Base-by-base conservation (phyloP, 805 yeast species). In the Vanderwaltozyma verrucispora region DNA sequence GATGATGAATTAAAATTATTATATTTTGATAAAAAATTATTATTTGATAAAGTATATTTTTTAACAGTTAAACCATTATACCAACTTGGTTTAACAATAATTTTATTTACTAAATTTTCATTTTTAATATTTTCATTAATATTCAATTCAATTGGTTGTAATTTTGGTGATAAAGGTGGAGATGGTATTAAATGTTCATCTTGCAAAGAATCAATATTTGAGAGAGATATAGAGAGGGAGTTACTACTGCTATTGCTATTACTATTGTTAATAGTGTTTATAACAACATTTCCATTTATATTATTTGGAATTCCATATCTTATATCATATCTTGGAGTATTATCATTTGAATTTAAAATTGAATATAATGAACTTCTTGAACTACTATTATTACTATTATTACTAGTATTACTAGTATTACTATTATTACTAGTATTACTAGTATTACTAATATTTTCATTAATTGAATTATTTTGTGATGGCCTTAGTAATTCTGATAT, bases 121-220 rank as follows among this genome's bases (percentile, higher is more conserved):
- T 25, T 31, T 28, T 20, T 31, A 36, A 18, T 20, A n/a, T 26
- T 21, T 20, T 25, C 28, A 17, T 17, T 29, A 13, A 13, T 15
- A 4, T 15, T 17, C 19, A 27, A 14, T 30, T 18, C 21, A n/a
- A n/a, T n/a, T n/a, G 30, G 18, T 14, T n/a, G 17, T 12, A 33
- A 20, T 31, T 48, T 51, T 24, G 62, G 62, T 4, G 62, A 57
- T 30, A 56, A 40, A 4, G 62, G 62, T 10, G 62, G 62, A 13
- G 62, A 57, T 1, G 57, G 60, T 8, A 56, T 53, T 23, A 46
- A 37, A n/a, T 43, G 46, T 23, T 50, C 59, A 28, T 50, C 55
- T 30, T 43, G 28, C 16, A 45, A 19, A 7, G 47, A 30, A 37
- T 51, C 53, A 4, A 44, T 41, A 21, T 43, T 38, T 15, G 40